A percentile compares a stretch with the other conserved stretches of the same genome.
Conservation (phyloP, 148 eudicot genomes). For the Polygonum maritimum region DNA sequence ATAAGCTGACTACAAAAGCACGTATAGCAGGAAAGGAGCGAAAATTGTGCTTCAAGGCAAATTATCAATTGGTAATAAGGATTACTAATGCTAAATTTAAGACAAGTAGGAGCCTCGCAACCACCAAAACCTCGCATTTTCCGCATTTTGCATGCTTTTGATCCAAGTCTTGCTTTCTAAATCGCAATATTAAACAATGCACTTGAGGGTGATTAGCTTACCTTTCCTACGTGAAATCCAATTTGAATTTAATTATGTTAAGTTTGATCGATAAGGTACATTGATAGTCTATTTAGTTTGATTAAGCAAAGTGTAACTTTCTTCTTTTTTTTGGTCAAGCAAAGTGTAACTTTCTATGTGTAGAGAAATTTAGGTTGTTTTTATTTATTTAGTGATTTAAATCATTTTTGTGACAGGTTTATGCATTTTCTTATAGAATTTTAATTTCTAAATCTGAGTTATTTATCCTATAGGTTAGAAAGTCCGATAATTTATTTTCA, state of each 20-base stretch:
- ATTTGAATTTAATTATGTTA: background rate
- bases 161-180: background rate
- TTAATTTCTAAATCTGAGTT: no score
- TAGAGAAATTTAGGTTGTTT: no score
- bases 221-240: background rate
- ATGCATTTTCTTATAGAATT: no score
- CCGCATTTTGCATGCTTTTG: background rate
- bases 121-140: background rate
- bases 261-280: no score
- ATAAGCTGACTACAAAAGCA: background rate
- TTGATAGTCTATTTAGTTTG: no score
- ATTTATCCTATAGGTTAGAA: no score
- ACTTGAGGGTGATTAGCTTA: background rate
- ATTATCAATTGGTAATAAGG: background rate
- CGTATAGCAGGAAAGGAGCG: background rate
- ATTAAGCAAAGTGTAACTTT: no score
- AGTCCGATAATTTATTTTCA: no score
- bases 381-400: no score
- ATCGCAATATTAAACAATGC: background rate
- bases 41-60: background rate
- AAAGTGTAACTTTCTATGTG: no score
- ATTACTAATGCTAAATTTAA: background rate
- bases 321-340: no score
- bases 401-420: no score
- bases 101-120: background rate